A percentile compares a stretch with the other conserved stretches of the same genome.
Evolutionary conservation across 495 filamentous ascomycete genomes (phyloP).

Genomic region (Pseudotulostoma volvatum): DNA sequence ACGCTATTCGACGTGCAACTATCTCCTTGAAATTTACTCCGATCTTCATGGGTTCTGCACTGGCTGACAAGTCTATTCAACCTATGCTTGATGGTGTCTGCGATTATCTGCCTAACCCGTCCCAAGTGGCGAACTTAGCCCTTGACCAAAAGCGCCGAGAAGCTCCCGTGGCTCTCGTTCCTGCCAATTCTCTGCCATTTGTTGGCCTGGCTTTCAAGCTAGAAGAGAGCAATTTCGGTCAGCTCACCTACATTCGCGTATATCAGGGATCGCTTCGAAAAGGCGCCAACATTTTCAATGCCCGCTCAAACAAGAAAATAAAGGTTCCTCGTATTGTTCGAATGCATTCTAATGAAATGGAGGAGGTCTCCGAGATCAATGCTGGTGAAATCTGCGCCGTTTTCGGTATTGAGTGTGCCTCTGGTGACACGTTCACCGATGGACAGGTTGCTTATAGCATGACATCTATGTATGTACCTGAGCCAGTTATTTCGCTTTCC

Average conservation of each 20-base stretch:
- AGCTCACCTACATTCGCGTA: constrained; percentile 95
- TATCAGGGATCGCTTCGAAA: constrained; percentile 90
- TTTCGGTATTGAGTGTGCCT: constrained; percentile 95
- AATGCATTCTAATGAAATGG: constrained; percentile 99
- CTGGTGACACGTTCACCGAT: constrained; percentile 96
- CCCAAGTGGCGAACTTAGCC: constrained; percentile 78
- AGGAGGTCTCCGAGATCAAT: constrained; percentile 79
- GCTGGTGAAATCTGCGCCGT: constrained; percentile 98
- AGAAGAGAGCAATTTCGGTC: constrained; percentile 96
- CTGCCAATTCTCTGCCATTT: constrained; percentile 85
- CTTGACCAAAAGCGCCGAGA: constrained; percentile 71
- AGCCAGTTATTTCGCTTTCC: constrained; percentile 92
- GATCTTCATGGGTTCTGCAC: constrained; percentile 88
- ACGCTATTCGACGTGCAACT: constrained; percentile 78
- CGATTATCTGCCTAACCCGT: constrained; percentile 88
- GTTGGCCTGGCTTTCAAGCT: constrained; percentile 97
- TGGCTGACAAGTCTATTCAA: constrained; percentile 90
- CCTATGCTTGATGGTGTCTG: constrained; percentile 95
- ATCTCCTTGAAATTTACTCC: constrained; percentile 83
- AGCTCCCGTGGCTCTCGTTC: constrained; percentile 64
- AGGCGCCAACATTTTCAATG: constrained; percentile 82
- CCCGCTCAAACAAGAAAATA: constrained; percentile 85
- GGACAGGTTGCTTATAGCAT: constrained; percentile 85
- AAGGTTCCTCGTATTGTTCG: constrained; percentile 94
- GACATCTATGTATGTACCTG: constrained; percentile 98